Evolutionary conservation across 78 protist genomes (phyloP).

Genomic region (Parvularia atlantis): DNA sequence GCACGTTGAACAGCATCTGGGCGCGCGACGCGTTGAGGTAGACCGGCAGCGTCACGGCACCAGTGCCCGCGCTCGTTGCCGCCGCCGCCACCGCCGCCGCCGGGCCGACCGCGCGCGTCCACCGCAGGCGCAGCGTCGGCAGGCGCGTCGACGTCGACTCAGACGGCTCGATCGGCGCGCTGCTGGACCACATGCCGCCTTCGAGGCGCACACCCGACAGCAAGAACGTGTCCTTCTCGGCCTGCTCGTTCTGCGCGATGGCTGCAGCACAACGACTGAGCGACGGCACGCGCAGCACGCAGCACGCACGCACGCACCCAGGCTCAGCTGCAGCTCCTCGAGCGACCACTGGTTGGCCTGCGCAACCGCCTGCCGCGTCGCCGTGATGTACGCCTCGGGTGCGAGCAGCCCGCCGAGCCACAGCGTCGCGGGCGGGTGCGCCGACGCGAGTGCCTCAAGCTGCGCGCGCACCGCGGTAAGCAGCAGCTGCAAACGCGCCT

Average conservation of each 20-base stretch:
- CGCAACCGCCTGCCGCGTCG: conserved; percentile 84
- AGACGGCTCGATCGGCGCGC: conserved; percentile 12
- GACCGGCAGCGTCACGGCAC: conserved; percentile 45
- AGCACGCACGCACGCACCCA: neutral
- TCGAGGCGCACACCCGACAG: conserved; percentile 21
- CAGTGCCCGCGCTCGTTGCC: neutral
- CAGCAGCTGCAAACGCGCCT: conserved; percentile 7
- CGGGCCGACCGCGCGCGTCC: conserved; percentile 18
- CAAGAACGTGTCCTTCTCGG: neutral
- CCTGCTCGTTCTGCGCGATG: neutral
- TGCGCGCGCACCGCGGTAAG: neutral
- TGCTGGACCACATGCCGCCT: conserved; percentile 37
- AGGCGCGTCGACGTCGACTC: conserved; percentile 12
- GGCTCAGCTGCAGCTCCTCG: conserved; percentile 52
- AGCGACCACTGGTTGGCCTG: conserved; percentile 63
- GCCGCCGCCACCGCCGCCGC: neutral
- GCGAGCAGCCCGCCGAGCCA: conserved; percentile 80
- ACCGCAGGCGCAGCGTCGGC: conserved; percentile 22
- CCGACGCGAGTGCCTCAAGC: neutral
- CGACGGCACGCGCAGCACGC: neutral
- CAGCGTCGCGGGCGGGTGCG: conserved; percentile 3
- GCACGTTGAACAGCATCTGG: conserved; percentile 44
- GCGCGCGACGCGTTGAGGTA: conserved; percentile 59
- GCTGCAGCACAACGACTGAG: conserved; percentile 1
- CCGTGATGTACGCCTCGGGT: conserved; percentile 91